phyloP scores from a whole-genome alignment of 2,329 filamentous ascomycete genomes.

The Colletotrichum sp. region DNA sequence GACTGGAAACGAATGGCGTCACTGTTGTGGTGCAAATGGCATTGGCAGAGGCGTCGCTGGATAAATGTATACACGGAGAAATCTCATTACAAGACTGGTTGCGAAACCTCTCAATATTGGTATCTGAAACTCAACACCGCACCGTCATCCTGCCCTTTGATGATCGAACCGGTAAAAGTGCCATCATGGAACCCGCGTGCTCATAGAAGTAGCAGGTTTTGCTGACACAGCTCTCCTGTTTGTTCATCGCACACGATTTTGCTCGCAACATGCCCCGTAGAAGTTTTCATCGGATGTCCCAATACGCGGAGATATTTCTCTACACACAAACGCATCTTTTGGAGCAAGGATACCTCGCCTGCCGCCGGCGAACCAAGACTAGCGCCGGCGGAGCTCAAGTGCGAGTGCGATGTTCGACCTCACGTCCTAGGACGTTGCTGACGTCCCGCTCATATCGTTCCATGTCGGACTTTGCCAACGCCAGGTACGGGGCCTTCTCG shows the following conservation, averaged over 20 bases:
- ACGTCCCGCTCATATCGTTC: conserved; percentile 36
- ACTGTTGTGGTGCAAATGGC: not conserved
- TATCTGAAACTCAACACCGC: not conserved
- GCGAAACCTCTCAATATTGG: not conserved
- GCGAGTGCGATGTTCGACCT: not conserved
- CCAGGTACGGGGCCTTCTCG: conserved; percentile 46
- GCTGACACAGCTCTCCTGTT: not conserved
- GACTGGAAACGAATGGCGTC: not conserved
- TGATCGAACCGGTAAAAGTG: not conserved
- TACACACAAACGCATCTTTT: not conserved
- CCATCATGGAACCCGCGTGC: not conserved
- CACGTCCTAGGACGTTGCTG: conserved; percentile 23
- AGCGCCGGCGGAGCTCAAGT: not conserved
- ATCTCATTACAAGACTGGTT: not conserved
- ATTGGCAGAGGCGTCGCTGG: not conserved
- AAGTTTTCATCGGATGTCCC: not conserved
- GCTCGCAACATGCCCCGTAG: not conserved
- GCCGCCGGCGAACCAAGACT: not conserved
- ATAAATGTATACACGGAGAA: not conserved
- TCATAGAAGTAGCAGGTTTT: not conserved
- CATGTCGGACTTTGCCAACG: conserved; percentile 31
- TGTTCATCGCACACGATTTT: not conserved
- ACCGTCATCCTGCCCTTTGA: not conserved
- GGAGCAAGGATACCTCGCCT: not conserved
- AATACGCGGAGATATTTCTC: not conserved